Evolutionary conservation across 2,329 filamentous ascomycete genomes (phyloP).

Genomic region (Lachnellula subtilissima): DNA sequence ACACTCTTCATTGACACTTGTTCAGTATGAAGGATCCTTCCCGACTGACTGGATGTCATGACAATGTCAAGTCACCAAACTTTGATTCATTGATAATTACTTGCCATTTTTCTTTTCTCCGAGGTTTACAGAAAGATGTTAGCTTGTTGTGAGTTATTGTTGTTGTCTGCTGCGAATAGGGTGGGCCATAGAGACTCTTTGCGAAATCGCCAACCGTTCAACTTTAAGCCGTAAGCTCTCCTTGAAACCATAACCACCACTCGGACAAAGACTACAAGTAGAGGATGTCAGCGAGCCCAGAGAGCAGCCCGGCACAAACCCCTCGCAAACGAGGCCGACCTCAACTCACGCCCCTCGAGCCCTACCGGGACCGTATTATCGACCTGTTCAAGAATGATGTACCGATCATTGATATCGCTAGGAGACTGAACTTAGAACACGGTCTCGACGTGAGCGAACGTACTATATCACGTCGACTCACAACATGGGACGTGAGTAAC

Average conservation of each 20-base stretch:
- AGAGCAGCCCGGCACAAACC: conserved; percentile 1
- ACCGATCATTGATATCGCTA: conserved; percentile 26
- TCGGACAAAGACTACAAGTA: conserved; percentile 13
- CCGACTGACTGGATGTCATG: no score
- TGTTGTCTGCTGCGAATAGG: not conserved
- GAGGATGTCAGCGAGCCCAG: conserved; percentile 15
- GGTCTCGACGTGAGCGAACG: conserved; percentile 27
- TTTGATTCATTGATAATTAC: no score
- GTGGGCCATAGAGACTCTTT: not conserved
- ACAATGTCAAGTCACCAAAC: no score
- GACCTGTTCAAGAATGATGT: conserved; percentile 23
- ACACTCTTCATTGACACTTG: no score
- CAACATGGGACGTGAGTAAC: conserved; percentile 22
- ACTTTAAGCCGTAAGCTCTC: not conserved
- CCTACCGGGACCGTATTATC: conserved; percentile 27
- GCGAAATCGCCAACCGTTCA: not conserved
- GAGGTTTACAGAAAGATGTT: no score
- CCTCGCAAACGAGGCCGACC: conserved; percentile 24
- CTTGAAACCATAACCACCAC: conserved; percentile 23
- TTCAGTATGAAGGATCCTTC: no score
- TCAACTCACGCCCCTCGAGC: conserved; percentile 22
- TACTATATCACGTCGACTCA: conserved; percentile 26
- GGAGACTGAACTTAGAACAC: conserved; percentile 24
- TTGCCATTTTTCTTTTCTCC: no score
- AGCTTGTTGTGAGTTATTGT: no score